A percentile compares a stretch with the other conserved stretches of the same genome.
Evolutionary conservation across 1,284 basidiomycete genomes (phyloP).

Genomic region (Malassezia equina): DNA sequence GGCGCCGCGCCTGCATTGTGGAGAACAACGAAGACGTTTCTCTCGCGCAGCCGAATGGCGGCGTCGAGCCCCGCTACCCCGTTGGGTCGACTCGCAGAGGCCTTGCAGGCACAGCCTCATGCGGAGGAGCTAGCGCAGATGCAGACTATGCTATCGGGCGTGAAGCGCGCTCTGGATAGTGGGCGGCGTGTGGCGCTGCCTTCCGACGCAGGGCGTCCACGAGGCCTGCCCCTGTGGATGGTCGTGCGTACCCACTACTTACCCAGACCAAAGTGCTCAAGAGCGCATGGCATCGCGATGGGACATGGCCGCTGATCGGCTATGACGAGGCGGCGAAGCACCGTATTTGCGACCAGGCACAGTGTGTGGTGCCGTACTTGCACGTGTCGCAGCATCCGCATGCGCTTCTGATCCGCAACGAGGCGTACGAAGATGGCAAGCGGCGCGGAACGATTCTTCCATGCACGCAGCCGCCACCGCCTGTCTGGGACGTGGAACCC

Average conservation of each 20-base stretch:
- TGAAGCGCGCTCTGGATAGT: constrained; percentile 7
- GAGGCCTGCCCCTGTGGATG: constrained; percentile 15
- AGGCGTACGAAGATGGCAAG: constrained; percentile 6
- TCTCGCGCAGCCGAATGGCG: neutral
- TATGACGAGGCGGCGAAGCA: constrained; percentile 13
- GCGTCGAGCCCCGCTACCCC: neutral
- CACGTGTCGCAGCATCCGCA: constrained; percentile 13
- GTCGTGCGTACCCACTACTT: neutral
- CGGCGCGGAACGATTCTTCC: neutral
- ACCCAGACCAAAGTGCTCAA: constrained; percentile 9
- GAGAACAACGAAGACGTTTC: neutral
- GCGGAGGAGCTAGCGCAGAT: constrained; percentile 10
- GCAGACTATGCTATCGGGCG: neutral
- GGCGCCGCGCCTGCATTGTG: neutral
- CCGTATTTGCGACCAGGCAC: neutral
- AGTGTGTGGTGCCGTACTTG: constrained; percentile 4
- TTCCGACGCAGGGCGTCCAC: neutral
- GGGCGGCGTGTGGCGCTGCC: neutral
- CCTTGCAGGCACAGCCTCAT: neutral
- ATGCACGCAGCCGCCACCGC: neutral
- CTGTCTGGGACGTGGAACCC: neutral
- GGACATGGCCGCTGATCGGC: constrained; percentile 17
- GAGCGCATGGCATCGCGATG: constrained; percentile 12
- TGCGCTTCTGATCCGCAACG: constrained; percentile 4
- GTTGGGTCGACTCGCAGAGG: neutral